Conservation (phyloP, 768 basidiomycete genomes). For the Mrakia frigida region DNA sequence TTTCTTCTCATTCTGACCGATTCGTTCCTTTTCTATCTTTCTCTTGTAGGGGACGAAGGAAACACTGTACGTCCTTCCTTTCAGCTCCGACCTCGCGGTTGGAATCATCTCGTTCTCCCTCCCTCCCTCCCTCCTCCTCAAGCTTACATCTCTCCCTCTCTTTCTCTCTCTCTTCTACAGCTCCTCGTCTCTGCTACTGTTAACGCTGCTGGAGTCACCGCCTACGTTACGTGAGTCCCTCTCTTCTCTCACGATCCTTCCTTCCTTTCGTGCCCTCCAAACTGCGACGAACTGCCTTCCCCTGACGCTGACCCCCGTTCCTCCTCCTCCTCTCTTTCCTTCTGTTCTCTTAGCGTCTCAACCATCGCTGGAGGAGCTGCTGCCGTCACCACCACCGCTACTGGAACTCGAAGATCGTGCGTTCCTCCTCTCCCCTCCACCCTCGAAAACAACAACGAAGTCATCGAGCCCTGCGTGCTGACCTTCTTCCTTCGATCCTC, state of each 20-base stretch:
- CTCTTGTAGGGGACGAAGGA: constrained; percentile 14
- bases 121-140: not conserved
- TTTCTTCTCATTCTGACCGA: not conserved
- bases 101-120: not conserved
- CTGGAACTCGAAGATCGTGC: not conserved
- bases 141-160: not conserved
- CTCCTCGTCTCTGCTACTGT: constrained; percentile 20
- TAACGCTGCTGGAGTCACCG: constrained; percentile 9
- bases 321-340: not conserved
- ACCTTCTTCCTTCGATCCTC: not conserved
- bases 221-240: constrained; percentile 12
- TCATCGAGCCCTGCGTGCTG: constrained; percentile 1
- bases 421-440: not conserved
- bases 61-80: constrained; percentile 1
- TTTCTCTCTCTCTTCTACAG: constrained; percentile 5
- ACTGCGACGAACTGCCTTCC: not conserved
- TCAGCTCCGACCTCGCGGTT: not conserved
- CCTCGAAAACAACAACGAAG: not conserved
- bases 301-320: not conserved
- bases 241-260: not conserved
- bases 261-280: not conserved
- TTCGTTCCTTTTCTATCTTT: not conserved
- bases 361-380: not conserved
- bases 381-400: not conserved
- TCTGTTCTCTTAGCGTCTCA: constrained; percentile 2